Base-by-base conservation (phyloP, 179 eudicot genomes). In the Kewa caespitosa region DNA sequence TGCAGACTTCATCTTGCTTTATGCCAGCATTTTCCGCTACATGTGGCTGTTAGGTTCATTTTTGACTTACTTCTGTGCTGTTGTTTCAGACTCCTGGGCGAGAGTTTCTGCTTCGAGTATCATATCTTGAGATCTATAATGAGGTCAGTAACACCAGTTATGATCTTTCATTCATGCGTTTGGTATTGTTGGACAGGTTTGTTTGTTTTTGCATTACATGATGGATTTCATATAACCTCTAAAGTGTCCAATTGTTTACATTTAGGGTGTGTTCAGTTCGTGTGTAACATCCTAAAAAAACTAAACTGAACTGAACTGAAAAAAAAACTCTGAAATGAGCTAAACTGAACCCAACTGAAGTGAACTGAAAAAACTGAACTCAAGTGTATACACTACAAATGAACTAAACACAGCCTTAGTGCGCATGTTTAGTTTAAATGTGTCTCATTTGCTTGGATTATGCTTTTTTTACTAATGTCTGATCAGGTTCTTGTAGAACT, bases 61-160 rank as follows among this genome's bases (percentile, higher is more conserved):
- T 20, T 66, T 30, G 68, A 55, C 70, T 79, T 39, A 41, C 65
- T 72, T 31, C 25, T 68, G 13, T 68, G 37, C 69, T 64, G 20
- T 74, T 74, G 68, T 15, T 84, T 78, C 93, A 93, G 98, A 91
- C 98, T 68, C 95, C 97, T 32, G 98, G 97, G 20, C 79, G 97
- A 76, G 98, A 94, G 84, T 94, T 88, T 85, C 84, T 94, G 72
- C 94, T 94, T 72, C 97, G 98, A 15, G 98, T 94, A 14, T 94
- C 98, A 32, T 94, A 94, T 78, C 92, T 94, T 74, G 98, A 94
- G 85, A 94, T 94, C 81, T 94, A 94, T 77, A 94, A 94, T 71
- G 98, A 94, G 98, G 98, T 94, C 60, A 80, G 88, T 76, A 22
- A 32, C 65, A 33, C 13, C 13, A 38, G 18, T 69, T 30, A 52